Evolutionary conservation across 768 basidiomycete genomes (phyloP).

Genomic region (Lenzites betulinus): DNA sequence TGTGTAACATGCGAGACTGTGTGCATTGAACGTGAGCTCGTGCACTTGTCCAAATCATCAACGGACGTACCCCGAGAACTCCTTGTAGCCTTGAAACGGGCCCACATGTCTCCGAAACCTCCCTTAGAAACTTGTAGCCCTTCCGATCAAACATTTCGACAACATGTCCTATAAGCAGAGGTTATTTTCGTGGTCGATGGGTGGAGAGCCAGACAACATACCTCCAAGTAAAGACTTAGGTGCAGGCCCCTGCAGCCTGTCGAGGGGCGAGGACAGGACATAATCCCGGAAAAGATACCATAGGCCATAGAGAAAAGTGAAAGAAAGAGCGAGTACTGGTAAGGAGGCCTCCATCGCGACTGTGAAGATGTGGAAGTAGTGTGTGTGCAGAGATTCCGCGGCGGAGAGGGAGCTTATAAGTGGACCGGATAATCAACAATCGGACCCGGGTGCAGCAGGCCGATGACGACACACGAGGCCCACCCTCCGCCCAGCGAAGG

Average conservation of each 20-base stretch:
- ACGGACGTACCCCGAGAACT: background rate
- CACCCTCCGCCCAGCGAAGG: no score
- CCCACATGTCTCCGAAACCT: background rate
- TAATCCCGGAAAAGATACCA: background rate
- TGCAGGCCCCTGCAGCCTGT: conserved; percentile 6
- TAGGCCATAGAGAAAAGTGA: background rate
- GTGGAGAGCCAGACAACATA: background rate
- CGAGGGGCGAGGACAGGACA: background rate
- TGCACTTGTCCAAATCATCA: background rate
- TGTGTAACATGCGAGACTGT: conserved; percentile 42
- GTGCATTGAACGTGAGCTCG: background rate
- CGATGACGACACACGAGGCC: no score
- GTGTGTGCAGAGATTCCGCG: background rate
- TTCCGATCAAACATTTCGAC: background rate
- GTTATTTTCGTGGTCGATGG: background rate
- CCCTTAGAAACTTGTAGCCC: background rate
- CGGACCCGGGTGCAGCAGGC: no score
- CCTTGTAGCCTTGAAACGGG: background rate
- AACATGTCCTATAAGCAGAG: background rate
- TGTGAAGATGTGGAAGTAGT: background rate
- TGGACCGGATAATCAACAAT: background rate
- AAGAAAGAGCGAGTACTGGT: background rate
- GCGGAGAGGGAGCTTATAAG: background rate
- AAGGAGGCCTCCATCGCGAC: background rate
- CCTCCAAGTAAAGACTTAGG: background rate